A percentile compares a stretch with the other conserved stretches of the same genome.
These are phyloP conservation scores for Emmonsiellopsis sp. DNA, from an alignment of 2,329 filamentous ascomycete genomes.

Conservation along the genomic window DNA sequence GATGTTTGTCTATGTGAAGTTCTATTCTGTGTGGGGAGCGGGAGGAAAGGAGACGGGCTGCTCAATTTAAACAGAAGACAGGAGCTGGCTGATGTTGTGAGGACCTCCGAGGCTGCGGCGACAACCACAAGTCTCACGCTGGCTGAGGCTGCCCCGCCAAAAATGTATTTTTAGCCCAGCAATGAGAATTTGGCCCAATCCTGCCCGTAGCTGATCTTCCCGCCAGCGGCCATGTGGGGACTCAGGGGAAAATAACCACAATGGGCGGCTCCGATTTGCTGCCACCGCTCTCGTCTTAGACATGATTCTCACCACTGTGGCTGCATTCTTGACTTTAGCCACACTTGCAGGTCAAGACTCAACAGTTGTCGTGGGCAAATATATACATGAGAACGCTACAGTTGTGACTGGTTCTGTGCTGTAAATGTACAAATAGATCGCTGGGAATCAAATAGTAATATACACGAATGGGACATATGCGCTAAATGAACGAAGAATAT, in stretches of 20 bases:
- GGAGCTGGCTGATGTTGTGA: no score
- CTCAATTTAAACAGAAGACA: not conserved
- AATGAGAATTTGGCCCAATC: not conserved
- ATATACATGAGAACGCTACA: no score
- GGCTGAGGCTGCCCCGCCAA: not conserved
- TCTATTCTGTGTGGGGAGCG: not conserved
- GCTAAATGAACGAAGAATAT: not conserved
- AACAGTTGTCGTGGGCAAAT: no score
- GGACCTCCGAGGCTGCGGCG: not conserved
- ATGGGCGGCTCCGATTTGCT: not conserved
- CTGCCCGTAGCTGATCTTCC: not conserved
- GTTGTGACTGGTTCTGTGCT: no score
- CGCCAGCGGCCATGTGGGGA: no score
- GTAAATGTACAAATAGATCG: no score
- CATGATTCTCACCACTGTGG: no score
- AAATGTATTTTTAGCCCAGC: slow-evolving; percentile 1
- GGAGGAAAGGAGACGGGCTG: not conserved
- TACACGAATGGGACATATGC: no score
- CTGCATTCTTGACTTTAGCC: no score
- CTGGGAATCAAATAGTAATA: no score
- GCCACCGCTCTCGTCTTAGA: no score
- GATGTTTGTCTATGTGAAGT: slow-evolving; percentile 17
- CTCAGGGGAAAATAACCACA: not conserved
- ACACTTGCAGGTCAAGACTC: no score
- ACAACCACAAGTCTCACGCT: slow-evolving; percentile 5